phyloP scores from a whole-genome alignment of 129 eudicot genomes.

The Flaveria brownii region DNA sequence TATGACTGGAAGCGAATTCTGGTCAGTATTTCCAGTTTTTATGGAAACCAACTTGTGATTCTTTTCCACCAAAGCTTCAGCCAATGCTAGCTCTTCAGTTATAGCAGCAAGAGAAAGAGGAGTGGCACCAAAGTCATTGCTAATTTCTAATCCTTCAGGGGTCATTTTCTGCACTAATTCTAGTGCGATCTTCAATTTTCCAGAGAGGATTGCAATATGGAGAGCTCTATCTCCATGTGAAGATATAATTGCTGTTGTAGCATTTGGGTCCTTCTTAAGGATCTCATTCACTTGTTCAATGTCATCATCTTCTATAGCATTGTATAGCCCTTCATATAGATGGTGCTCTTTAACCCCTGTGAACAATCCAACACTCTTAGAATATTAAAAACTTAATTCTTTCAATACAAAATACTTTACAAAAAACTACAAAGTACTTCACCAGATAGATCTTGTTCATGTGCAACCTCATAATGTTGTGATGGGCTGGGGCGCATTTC shows the following conservation, averaged over 20 bases:
- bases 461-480: not conserved
- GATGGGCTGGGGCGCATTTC: conserved; percentile 20
- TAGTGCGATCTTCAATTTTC: conserved; percentile 38
- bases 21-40: conserved; percentile 30
- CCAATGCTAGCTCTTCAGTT: conserved; percentile 31
- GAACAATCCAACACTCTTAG: not conserved
- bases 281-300: conserved; percentile 8
- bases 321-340: conserved; percentile 30
- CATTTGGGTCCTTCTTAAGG: conserved; percentile 24
- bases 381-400: not conserved
- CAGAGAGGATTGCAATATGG: conserved; percentile 47
- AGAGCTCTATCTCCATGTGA: conserved; percentile 47
- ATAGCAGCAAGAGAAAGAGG: conserved; percentile 50
- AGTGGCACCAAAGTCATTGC: conserved; percentile 48
- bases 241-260: conserved; percentile 28
- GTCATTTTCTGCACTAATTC: conserved; percentile 35
- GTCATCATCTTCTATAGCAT: conserved; percentile 29
- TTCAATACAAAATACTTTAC: not conserved
- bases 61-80: conserved; percentile 33
- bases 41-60: conserved; percentile 37
- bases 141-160: conserved; percentile 29
- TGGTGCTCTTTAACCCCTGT: conserved; percentile 28
- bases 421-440: not conserved
- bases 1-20: conserved; percentile 50
- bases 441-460: conserved; percentile 22